These are phyloP conservation scores for Verticillium zaregamsianum DNA, from an alignment of 2,329 filamentous ascomycete genomes.

Conservation along the genomic window DNA sequence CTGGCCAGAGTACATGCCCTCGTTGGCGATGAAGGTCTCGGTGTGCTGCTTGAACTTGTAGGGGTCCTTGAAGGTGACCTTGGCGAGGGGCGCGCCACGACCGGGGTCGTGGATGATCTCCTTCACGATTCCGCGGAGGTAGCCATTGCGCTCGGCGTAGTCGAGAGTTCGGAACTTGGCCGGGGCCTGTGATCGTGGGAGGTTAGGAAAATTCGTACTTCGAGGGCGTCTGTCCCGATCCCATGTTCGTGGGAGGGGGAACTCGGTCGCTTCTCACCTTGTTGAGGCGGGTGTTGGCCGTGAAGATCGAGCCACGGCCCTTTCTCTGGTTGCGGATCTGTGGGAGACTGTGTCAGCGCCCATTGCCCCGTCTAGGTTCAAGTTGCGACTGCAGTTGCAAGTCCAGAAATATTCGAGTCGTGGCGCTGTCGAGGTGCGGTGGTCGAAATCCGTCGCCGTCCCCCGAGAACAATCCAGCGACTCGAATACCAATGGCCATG, in stretches of 20 bases:
- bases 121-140: conserved; percentile 95
- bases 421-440: not conserved
- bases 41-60: conserved; percentile 97
- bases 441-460: not conserved
- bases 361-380: not conserved
- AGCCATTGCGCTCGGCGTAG: conserved; percentile 94
- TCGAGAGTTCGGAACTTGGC: conserved; percentile 96
- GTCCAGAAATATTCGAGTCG: not conserved
- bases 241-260: not conserved
- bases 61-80: conserved; percentile 94
- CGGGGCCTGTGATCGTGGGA: conserved; percentile 22
- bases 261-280: conserved; percentile 72
- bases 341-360: not conserved
- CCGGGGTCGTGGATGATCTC: conserved; percentile 99
- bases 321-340: conserved; percentile 63
- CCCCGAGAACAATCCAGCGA: not conserved
- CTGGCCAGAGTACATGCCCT: conserved; percentile 99
- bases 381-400: not conserved
- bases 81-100: conserved; percentile 95
- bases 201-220: conserved; percentile 9
- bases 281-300: conserved; percentile 84
- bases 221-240: not conserved
- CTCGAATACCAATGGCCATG: conserved; percentile 1
- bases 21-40: conserved; percentile 99
- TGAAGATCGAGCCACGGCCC: conserved; percentile 57